phyloP scores from a whole-genome alignment of 2,329 filamentous ascomycete genomes.

The Amesomyces nigricolor region DNA sequence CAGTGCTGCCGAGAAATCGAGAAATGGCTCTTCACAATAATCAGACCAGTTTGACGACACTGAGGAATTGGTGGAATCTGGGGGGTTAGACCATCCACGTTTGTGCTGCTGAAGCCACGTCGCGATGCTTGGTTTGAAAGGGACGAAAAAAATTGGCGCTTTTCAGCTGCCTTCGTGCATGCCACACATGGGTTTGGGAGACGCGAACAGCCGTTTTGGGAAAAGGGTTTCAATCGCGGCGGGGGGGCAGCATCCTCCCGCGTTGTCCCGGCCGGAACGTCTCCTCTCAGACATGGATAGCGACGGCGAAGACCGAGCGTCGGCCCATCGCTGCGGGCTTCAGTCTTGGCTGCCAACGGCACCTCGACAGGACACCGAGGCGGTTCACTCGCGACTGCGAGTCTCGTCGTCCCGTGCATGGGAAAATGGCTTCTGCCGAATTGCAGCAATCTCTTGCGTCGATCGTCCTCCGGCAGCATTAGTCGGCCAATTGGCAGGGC shows the following conservation, averaged over 20 bases:
- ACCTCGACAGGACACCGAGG: not conserved
- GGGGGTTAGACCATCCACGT: not conserved
- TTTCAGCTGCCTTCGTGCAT: not conserved
- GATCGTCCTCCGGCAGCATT: slow-evolving; percentile 14
- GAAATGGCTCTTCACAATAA: not conserved
- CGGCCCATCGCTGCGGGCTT: not conserved
- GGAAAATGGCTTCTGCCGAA: not conserved
- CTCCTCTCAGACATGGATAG: not conserved
- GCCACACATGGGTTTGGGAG: not conserved
- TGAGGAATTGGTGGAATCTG: no score
- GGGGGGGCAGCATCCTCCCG: slow-evolving; percentile 1
- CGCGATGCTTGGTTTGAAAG: no score
- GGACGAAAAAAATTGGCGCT: not conserved
- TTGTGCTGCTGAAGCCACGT: not conserved
- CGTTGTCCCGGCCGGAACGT: not conserved
- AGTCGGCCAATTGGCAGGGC: slow-evolving; percentile 14
- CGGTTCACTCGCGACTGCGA: slow-evolving; percentile 3
- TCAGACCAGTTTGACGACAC: no score
- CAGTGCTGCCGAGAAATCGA: not conserved
- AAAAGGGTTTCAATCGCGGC: slow-evolving; percentile 10
- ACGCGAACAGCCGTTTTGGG: slow-evolving; percentile 4
- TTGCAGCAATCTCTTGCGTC: slow-evolving; percentile 9
- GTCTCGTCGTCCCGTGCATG: not conserved
- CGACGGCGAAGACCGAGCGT: slow-evolving; percentile 8
- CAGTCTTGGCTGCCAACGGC: not conserved